Base-by-base conservation (phyloP, 331 rosid species). In the Acacia concinna region DNA sequence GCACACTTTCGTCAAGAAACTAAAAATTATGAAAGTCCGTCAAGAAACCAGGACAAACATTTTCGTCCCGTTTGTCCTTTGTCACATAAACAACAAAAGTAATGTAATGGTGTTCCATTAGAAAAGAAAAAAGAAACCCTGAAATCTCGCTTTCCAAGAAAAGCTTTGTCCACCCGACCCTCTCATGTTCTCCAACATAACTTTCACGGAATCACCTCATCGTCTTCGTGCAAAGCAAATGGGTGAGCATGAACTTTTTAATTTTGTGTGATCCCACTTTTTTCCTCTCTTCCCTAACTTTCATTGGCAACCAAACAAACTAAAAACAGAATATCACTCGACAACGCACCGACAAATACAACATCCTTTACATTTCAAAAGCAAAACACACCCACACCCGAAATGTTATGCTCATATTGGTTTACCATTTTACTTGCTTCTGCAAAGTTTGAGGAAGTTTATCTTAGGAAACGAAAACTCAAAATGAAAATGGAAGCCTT, bases 301-400 rank as follows among this genome's bases (percentile, higher is more conserved):
- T 75, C 18, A 70, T 60, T 54, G 41, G 57, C 20, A 75, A 59
- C 57, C 70, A 60, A 59, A 41, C 70, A 75, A 37, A 60, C 56
- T 4, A 46, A 74, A 38, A 74, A 59, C 69, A 38, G 10, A 56
- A 54, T 23, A 34, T 7, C 32, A n/a, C 54, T 17, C 52, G 23
- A 37, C 43, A 60, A 56, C 18, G 27, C 43, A 59, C 20, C 32
- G 44, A 18, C 23, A 59, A 59, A 35, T 52, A 35, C 32, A 72
- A 9, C 65, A 32, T 52, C 13, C 47, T 21, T 12, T 17, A 21
- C 25, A 71, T 74, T 74, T 37, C 20, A 14, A 73, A 38, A 21
- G 0, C 15, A 68, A 38, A 23, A 68, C 32, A 66, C 7, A n/a
- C 49, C 12, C 47, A 5, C 13, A 2, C 17, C 35, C 34, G 6